Evolutionary conservation across 1,139 yeast genomes (phyloP), one percentile per base, ranked within the genome.

Genomic region (Pichia kudriavzevii): DNA sequence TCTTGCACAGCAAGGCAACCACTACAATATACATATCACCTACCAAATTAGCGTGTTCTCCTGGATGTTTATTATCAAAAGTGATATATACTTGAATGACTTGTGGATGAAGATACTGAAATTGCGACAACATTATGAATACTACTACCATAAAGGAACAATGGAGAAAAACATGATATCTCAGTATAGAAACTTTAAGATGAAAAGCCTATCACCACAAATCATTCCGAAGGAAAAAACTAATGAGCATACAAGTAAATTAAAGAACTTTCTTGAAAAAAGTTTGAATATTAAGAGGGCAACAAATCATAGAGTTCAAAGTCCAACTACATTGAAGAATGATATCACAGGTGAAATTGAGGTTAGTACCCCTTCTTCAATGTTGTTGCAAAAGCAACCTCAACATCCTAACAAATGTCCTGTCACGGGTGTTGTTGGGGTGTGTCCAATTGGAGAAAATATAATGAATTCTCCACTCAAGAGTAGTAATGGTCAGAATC

Each of bases 61-160:
- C 20, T 69, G 75, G 73, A 52, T 69, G 45, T 72, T 72, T 19
- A 61, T 69, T 20, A 69, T 69, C 59, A 64, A 69, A 45, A 72
- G 72, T 44, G 75, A 69, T 44, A 67, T 72, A 3, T 69, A 68
- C 44, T 49, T 69, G 30, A 63, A 69, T 37, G 64, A 69, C 27
- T 47, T 69, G 16, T 69, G 75, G 75, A 61, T 68, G 21, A 72
- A 69, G 45, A 67, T 69, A 15, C 60, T 69, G 40, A 66, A 65
- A 34, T 55, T 69, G 42, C 58, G 74, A 42, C 70, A 66, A 39
- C 71, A 67, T 36, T 58, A 56, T 36, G 61, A 58, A 35, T 55
- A 49, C 31, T 55, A 53, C 23, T 55, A 56, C 35, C 45, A 54
- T 32, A 52, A 48, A 30, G 44, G 50, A 33, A 48, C 54, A 7